Base-by-base conservation (phyloP, 1,139 yeast genomes). In the Diutina scorzettiae region DNA sequence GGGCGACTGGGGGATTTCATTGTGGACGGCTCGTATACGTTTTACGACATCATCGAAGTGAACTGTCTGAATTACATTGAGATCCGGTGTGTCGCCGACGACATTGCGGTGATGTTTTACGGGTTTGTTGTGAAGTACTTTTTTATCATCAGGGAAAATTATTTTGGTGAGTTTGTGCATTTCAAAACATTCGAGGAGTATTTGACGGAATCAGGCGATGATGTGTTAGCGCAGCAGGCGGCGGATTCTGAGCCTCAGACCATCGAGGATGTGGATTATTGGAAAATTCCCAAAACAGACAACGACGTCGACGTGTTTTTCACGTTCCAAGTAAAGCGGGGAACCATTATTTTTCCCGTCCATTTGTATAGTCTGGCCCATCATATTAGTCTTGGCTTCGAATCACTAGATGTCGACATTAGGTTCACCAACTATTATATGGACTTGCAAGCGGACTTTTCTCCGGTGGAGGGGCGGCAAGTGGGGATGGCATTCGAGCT, bases 401-500 rank as follows among this genome's bases (percentile, higher is more conserved):
- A 79, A 27, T 66, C 72, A 28, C 63, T 87, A 41, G 87, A 80
- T 51, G 72, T 84, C 29, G 96, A 87, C 53, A 66, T 85, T 31
- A 65, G 97, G 43, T 83, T 86, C 58, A 81, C 91, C n/a, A 84
- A 86, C 51, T 89, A 82, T 56, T 91, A 89, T 55, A 86, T 89
- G 96, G 96, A 85, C 55, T 58, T 80, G 55, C 80, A 78, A 49
- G 79, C 76, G 18, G 73, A 77, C 48, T 63, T 74, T 36, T 66
- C 78, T 19, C 74, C 79, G 1, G 56, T 72, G 3, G 8, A 19
- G 6, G 25, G 39, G 12, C 16, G 28, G 8, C 39, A 20, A 4
- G 29, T 16, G 4, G 23, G 23, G 11, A 23, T 23, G 27, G 27
- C 39, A 4, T 23, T 34, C 7, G 39, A 23, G 7, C 27, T 23